Base-by-base conservation (phyloP, 768 basidiomycete species). In the Collybiopsis luxurians region DNA sequence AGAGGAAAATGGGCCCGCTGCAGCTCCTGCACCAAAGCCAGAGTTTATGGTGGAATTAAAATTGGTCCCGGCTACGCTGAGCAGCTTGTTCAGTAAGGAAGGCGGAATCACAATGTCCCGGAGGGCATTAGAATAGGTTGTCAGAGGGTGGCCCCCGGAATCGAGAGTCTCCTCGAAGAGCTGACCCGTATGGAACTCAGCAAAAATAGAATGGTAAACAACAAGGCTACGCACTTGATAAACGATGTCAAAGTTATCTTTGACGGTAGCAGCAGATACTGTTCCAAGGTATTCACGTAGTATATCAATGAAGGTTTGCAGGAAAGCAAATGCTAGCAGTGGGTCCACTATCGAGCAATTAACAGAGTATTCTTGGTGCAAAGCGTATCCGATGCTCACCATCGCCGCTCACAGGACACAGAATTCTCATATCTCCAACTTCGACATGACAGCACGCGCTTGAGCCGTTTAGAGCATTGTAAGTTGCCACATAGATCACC, bases 141-240 rank as follows among this genome's bases (percentile, higher is more conserved):
- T 97, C 39, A 95, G 76, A 0, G 94, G 94, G 67, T 95, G 87
- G 0, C 95, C 95, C 10, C 92, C 90, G 9, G 93, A 86, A 67
- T 96, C 95, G 24, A 98, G 74, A 17, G 92, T 95, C 72, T 98
- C 95, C 73, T 96, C 95, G 27, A 98, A 79, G n/a, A 98, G 83
- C 91, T 95, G n/a, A 42, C 23, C 62, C 56, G 56, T 56, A 34
- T 55, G 53, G 40, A 60, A 55, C 55, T 44, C n/a, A 1, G 50
- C 19, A 15, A 21, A 19, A 4, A 28, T 34, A 55, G 24, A 4
- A n/a, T 43, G 4, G 53, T n/a, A 47, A 56, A 53, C 43, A 60
- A 55, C 53, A 31, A 40, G 17, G 2, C 47, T 27, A 17, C 26
- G 13, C n/a, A 90, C 92, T 78, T 96, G 95, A 66, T 96, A 96